Conservation (phyloP, 495 filamentous ascomycete species). For the Aspergillus sclerotioniger region DNA sequence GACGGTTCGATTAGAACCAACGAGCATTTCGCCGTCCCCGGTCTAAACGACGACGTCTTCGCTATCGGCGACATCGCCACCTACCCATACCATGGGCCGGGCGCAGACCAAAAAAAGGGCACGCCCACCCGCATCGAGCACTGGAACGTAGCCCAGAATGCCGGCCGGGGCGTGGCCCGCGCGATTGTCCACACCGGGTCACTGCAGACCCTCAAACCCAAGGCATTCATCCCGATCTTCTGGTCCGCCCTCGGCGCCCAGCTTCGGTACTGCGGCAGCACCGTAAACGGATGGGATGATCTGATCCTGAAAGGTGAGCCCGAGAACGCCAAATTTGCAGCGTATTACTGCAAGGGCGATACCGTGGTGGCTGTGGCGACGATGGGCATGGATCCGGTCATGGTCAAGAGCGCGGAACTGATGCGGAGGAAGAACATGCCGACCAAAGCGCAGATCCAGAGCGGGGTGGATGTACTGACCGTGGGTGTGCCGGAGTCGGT, state of each 20-base stretch:
- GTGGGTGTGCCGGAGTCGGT: constrained; percentile 49
- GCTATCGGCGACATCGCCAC: constrained; percentile 96
- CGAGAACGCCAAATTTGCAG: constrained; percentile 80
- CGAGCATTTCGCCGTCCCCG: constrained; percentile 70
- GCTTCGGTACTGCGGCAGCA: constrained; percentile 88
- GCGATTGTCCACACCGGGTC: constrained; percentile 60
- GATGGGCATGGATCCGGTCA: constrained; percentile 87
- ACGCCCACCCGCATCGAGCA: constrained; percentile 79
- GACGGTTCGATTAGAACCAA: constrained; percentile 82
- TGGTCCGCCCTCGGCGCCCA: constrained; percentile 92
- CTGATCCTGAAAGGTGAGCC: constrained; percentile 72
- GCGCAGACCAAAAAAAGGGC: constrained; percentile 51
- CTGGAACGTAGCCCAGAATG: constrained; percentile 96
- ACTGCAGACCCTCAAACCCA: constrained; percentile 48
- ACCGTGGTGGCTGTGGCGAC: constrained; percentile 87
- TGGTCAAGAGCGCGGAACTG: constrained; percentile 78
- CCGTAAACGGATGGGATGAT: constrained; percentile 77
- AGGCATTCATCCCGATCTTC: constrained; percentile 87
- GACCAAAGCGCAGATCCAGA: constrained; percentile 69
- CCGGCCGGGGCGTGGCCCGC: constrained; percentile 72
- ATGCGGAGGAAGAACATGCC: constrained; percentile 85
- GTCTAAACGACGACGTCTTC: constrained; percentile 71
- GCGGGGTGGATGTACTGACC: constrained; percentile 70
- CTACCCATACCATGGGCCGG: constrained; percentile 89
- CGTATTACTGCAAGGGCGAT: constrained; percentile 85